Evolutionary conservation across 2,329 filamentous ascomycete species (phyloP), one percentile per base, ranked within the genome.

Genomic region (Colletotrichum zoysiae): DNA sequence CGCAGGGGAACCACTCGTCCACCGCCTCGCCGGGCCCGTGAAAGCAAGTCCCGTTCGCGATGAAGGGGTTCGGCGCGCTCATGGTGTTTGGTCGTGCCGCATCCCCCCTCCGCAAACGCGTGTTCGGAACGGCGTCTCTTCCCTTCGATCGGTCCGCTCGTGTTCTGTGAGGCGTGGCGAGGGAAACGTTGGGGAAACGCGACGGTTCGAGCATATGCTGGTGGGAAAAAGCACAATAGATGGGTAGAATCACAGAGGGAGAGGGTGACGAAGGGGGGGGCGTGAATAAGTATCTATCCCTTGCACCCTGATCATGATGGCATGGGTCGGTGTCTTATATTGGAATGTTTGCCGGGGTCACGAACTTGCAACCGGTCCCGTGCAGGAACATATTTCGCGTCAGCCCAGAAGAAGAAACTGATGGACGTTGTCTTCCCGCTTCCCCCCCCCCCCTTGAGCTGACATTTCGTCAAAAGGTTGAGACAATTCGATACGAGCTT

Each of bases 1-100:
- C 80, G 57, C 80, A 82, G 1, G 80, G 79, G 14, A 82, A 75
- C 71, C 79, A 79, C 38, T 58, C 68, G 12, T 55, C 26, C 14
- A 73, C 69, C 26, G 74, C 62, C 2, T 72, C 38, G 5, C 74
- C 71, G 0, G 71, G 46, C 8, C 74, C 76, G 5, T 44, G 65
- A 65, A 79, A 80, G 71, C 80, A 82, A 50, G 78, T 81, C 53
- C 80, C 80, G 67, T 81, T 82, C 65, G 78, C 78, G 65, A 81
- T 74, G 64, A 70, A 77, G 42, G 75, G 67, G 58, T 79, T 76
- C 6, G 73, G 65, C 14, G 59, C 53, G 64, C 62, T 71, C 66
- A 74, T 74, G 42, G 33, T 68, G 23, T n/a, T 20, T 23, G 18
- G 16, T 40, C 38, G 5, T 55, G 18, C 50, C 38, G n/a, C 50